Conservation (phyloP, 2,329 filamentous ascomycete genomes). For the Colletotrichum sidae region DNA sequence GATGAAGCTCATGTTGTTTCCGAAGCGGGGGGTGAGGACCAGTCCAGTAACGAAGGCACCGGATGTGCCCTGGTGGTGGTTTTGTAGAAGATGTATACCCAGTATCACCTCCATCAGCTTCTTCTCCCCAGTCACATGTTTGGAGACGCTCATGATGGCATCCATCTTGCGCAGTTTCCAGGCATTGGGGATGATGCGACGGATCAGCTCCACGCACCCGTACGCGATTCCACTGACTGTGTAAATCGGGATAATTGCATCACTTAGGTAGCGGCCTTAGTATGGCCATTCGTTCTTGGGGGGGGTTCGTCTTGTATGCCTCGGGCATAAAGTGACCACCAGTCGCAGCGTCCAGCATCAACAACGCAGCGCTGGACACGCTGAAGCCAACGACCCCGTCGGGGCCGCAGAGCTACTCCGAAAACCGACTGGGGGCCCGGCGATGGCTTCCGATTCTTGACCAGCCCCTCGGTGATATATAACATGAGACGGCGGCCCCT, state of each 20-base stretch:
- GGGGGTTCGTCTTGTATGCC: conserved; percentile 42
- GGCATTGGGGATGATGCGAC: conserved; percentile 61
- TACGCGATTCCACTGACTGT: conserved; percentile 54
- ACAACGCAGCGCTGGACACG: conserved; percentile 57
- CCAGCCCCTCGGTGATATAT: neutral
- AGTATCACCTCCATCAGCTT: no score
- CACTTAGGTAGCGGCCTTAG: conserved; percentile 60
- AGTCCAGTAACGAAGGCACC: conserved; percentile 61
- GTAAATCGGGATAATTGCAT: conserved; percentile 62
- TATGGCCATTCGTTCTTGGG: conserved; percentile 54
- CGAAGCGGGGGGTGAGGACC: conserved; percentile 59
- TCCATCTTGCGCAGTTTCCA: conserved; percentile 62
- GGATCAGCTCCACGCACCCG: conserved; percentile 64
- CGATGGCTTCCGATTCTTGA: neutral
- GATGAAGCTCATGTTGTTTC: conserved; percentile 64
- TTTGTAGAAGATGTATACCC: conserved; percentile 43
- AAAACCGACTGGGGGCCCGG: neutral
- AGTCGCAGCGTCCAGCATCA: conserved; percentile 60
- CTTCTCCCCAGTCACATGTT: no score
- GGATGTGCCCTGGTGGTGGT: conserved; percentile 58
- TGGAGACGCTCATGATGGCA: conserved; percentile 43
- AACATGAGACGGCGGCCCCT: neutral
- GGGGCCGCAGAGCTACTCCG: conserved; percentile 34
- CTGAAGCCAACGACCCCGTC: conserved; percentile 44
- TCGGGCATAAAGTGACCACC: conserved; percentile 55